Percentiles rank a stretch among this genome's conserved stretches.
Evolutionary conservation across 2,329 filamentous ascomycete genomes (phyloP).

Genomic region (Nectriaceae sp.): DNA sequence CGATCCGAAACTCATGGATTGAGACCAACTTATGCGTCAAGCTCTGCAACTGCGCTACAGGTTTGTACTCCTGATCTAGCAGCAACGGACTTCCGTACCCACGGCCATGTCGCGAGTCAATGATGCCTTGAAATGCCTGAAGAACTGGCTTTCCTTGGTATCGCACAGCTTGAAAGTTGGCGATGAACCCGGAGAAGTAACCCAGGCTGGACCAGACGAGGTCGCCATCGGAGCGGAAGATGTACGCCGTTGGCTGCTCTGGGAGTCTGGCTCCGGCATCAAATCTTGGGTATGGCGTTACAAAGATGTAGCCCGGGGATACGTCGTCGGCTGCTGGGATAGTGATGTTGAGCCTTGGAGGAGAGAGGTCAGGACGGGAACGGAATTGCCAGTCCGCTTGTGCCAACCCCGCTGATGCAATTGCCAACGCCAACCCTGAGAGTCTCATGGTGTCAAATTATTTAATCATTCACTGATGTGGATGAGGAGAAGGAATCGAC

Average conservation of each 20-base stretch:
- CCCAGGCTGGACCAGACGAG: slow-evolving; percentile 59
- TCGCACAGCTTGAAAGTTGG: slow-evolving; percentile 51
- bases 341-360: slow-evolving; percentile 37
- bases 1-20: slow-evolving; percentile 56
- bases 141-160: slow-evolving; percentile 54
- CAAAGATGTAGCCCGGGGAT: slow-evolving; percentile 45
- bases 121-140: slow-evolving; percentile 53
- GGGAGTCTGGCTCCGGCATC: slow-evolving; percentile 41
- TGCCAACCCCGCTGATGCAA: background rate
- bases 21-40: slow-evolving; percentile 50
- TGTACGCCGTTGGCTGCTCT: slow-evolving; percentile 54
- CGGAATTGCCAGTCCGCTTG: slow-evolving; percentile 22
- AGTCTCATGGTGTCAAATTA: background rate
- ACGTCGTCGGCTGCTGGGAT: slow-evolving; percentile 40
- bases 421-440: background rate
- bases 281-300: slow-evolving; percentile 37
- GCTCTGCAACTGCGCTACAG: slow-evolving; percentile 50
- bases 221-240: slow-evolving; percentile 54
- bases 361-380: slow-evolving; percentile 21
- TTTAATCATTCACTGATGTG: too few species aligned
- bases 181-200: slow-evolving; percentile 51
- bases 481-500: too few species aligned
- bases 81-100: slow-evolving; percentile 55
- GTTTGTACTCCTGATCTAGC: slow-evolving; percentile 54
- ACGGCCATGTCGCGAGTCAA: slow-evolving; percentile 50